Base-by-base conservation (phyloP, 2,329 filamentous ascomycete genomes). In the Endoconidiophora laricicola region DNA sequence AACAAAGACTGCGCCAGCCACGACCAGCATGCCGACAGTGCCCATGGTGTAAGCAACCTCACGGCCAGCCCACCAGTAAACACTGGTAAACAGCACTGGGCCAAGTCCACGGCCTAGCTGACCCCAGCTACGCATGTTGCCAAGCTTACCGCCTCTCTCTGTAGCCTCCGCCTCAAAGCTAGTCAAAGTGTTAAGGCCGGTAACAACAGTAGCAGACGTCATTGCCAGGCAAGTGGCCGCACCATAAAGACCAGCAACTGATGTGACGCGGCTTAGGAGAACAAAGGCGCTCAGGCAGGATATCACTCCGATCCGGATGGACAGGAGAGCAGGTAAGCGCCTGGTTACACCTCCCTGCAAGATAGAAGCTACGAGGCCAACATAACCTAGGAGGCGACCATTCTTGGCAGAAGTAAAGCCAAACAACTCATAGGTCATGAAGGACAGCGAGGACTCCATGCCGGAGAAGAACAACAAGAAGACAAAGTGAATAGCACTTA, bases 31-130 rank as follows among this genome's bases (percentile, higher is more conserved):
- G 4, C 86, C 87, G 10, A 76, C 71, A 0, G 86, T 83, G 3
- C 91, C 91, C 58, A 86, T 72, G 1, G 70, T 72, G 63, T 96
- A 98, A 2, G 91, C 91, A 9, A 79, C 73, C 60, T 93, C 83
- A 44, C 91, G 72, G 0, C 91, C 91, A 5, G 86, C 88, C 91
- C 91, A 98, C 91, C 91, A 98, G 67, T 98, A 98, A 50, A 98
- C 70, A 45, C 86, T 86, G 55, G 91, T 96, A 62, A 98, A 98
- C 36, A 94, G 66, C 3, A 98, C 63, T 0, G 91, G 91, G 0
- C 91, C 91, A 9, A 94, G 64, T 0, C 88, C 86, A 33, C 91
- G 75, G 2, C 91, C 91, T 3, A 88, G 74, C 69, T 98, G 91
- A 4, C 91, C 90, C 79, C 72, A 79, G 57, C 73, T 78, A 24